Evolutionary conservation across 306 rosid species (phyloP).

Genomic region (Fagus sylvatica): DNA sequence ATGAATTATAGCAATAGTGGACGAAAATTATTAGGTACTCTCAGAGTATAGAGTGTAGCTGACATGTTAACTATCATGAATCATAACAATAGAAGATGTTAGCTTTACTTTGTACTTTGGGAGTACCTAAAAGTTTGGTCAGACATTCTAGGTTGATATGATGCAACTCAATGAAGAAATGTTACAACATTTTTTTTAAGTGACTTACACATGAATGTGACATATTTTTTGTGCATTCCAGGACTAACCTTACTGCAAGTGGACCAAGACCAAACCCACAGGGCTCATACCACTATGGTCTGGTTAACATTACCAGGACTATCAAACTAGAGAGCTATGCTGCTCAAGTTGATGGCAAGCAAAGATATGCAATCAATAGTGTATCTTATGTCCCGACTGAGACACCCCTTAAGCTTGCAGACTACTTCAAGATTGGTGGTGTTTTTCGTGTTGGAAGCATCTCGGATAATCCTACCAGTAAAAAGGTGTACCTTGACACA

Average conservation of each 20-base stretch:
- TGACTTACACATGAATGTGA: no score
- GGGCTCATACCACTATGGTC: conserved; percentile 93
- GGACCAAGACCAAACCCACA: conserved; percentile 99
- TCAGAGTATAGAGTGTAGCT: no score
- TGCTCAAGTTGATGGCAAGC: conserved; percentile 64
- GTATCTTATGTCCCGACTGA: conserved; percentile 70
- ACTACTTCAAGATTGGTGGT: conserved; percentile 71
- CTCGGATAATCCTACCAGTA: conserved; percentile 54
- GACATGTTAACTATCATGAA: no score
- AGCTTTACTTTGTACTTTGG: no score
- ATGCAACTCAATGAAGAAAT: background rate
- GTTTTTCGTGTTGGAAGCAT: conserved; percentile 78
- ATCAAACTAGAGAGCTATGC: conserved; percentile 65
- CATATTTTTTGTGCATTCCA: conserved; percentile 18
- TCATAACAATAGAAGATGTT: no score
- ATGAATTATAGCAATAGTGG: background rate
- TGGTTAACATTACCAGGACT: conserved; percentile 64
- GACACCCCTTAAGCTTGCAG: conserved; percentile 90
- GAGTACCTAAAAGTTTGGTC: no score
- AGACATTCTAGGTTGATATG: no score
- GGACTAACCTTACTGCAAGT: conserved; percentile 91
- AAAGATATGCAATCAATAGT: conserved; percentile 79
- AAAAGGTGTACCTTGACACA: conserved; percentile 66
- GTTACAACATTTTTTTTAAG: no score
- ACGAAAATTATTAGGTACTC: no score